A percentile compares a stretch with the other conserved stretches of the same genome.
These are phyloP conservation scores for Lachancea waltii DNA, from an alignment of 805 yeast species.

Conservation along the genomic window DNA sequence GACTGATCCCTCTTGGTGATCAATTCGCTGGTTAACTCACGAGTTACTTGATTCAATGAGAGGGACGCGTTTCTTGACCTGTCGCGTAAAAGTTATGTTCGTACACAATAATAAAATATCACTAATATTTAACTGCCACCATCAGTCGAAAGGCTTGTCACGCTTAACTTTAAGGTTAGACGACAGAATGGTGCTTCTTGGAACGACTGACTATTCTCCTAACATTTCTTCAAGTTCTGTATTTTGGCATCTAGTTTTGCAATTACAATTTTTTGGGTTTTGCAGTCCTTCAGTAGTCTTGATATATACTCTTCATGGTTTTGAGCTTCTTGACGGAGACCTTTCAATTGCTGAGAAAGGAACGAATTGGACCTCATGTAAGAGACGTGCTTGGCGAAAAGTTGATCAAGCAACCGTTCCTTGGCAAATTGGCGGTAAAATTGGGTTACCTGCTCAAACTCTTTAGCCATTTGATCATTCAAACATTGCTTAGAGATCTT, in stretches of 20 bases:
- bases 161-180: too few species aligned
- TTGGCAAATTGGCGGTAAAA: constrained; percentile 22
- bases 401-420: constrained; percentile 18
- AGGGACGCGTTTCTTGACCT: neutral
- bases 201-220: too few species aligned
- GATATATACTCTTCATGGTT: constrained; percentile 12
- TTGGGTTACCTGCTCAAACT: constrained; percentile 9
- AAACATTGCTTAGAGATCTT: constrained; percentile 1
- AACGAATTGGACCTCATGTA: constrained; percentile 22
- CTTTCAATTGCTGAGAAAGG: constrained; percentile 19
- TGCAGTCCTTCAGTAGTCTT: constrained; percentile 9
- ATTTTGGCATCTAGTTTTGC: constrained; percentile 5
- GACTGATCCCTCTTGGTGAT: neutral
- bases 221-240: neutral
- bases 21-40: too few species aligned
- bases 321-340: constrained; percentile 15
- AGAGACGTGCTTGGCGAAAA: constrained; percentile 19
- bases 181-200: too few species aligned
- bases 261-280: constrained; percentile 5
- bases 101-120: neutral
- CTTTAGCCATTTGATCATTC: constrained; percentile 9
- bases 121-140: neutral
- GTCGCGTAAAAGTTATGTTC: neutral
- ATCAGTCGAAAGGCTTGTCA: too few species aligned
- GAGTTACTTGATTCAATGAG: too few species aligned